phyloP scores from a whole-genome alignment of 345 rosid genomes.

The Bretschneidera sinensis region DNA sequence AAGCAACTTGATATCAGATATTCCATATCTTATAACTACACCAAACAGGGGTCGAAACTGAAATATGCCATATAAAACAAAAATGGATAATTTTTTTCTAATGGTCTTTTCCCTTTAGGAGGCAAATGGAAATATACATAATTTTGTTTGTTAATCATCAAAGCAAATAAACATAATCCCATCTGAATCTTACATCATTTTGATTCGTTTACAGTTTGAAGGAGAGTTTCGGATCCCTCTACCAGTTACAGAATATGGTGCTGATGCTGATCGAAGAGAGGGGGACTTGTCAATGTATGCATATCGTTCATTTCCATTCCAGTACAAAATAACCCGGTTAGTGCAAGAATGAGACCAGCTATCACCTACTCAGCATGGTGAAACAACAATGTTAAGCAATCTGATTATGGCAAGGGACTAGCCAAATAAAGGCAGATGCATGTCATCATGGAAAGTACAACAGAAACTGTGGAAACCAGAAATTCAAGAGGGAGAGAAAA shows the following conservation, averaged over 20 bases:
- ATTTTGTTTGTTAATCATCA: too few relatives aligned
- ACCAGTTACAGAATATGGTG: conserved; percentile 68
- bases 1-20: too few relatives aligned
- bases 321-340: conserved; percentile 71
- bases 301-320: conserved; percentile 76
- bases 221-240: conserved; percentile 67
- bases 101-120: too few relatives aligned
- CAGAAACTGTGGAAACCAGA: neutral
- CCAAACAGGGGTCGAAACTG: too few relatives aligned
- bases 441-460: neutral
- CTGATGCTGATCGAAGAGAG: conserved; percentile 70
- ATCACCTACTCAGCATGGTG: conserved; percentile 60
- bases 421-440: neutral
- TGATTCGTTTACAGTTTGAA: conserved; percentile 51
- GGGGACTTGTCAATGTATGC: conserved; percentile 89
- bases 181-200: conserved; percentile 42
- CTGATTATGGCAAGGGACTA: neutral
- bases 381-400: neutral
- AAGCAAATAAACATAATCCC: too few relatives aligned
- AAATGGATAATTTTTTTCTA: too few relatives aligned
- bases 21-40: too few relatives aligned
- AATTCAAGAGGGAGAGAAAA: neutral
- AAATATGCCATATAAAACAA: too few relatives aligned
- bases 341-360: conserved; percentile 97
- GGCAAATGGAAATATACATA: too few relatives aligned